Evolutionary conservation across 2,329 filamentous ascomycete species (phyloP), one percentile per base, ranked within the genome.

Genomic region (Chalara sp.): DNA sequence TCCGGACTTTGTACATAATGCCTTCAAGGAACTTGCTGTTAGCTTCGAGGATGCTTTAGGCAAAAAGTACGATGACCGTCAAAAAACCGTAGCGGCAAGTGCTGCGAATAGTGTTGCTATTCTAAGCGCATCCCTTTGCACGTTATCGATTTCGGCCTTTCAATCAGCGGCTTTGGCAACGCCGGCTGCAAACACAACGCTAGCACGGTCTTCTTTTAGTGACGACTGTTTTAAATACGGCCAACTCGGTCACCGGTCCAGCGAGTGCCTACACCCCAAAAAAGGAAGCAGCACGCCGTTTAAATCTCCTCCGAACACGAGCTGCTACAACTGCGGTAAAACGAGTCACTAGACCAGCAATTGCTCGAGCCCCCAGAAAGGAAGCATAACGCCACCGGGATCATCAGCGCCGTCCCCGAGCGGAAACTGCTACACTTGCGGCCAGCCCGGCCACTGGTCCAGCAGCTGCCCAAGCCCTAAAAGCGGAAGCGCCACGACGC

Each of bases 31-130:
- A 50, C 29, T 50, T 50, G 48, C 48, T 7, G 29, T 50, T 29
- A 46, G 41, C 42, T 50, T 50, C 42, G 48, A 50, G 42, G 48
- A 50, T 28, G n/a, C 48, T 50, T 32, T 50, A 30, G 48, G 48
- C 41, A 50, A 44, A 32, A 43, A 37, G 41, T 50, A 50, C 42
- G 48, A 45, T 29, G n/a, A 46, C 7, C 32, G 35, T 46, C 41
- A 21, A 50, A 3, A 46, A 21, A 45, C 42, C 10, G 28, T 10
- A 50, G 13, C 48, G 21, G 48, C 48, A 50, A 50, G 48, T 44
- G 32, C 13, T 46, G 10, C 30, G 42, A 41, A 46, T 21, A 44
- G 48, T 50, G 42, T 50, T 50, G 32, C 10, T 46, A 45, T 10
- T 32, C 29, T 50, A 29, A 50, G 48, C 48, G 42, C 41, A 50